Base-by-base conservation (phyloP, 2,329 filamentous ascomycete genomes). In the Pseudofabraea citricarpa region DNA sequence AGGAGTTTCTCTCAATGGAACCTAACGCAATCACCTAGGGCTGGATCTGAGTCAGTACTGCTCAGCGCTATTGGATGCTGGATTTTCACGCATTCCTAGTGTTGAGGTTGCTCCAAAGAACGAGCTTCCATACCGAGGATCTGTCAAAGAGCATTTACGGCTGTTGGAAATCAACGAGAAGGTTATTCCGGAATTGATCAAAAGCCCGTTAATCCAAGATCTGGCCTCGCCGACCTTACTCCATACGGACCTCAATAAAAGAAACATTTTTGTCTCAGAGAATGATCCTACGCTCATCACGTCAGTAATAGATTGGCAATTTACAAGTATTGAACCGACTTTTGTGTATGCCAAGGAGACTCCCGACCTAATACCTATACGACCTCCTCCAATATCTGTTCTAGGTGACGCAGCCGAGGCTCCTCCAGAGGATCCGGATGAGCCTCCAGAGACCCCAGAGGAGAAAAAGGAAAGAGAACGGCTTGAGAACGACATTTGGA, bases 241-340 rank as follows among this genome's bases (percentile, higher is more conserved):
- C 40, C 63, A 68, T 43, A 60, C 63, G 5, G 63, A 68, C 50
- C 45, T 67, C 27, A 57, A 67, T 47, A 64, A 60, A 54, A 55
- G 63, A 41, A 69, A 67, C 49, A 64, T 69, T 24, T 68, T 67
- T 42, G 58, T 68, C 27, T 64, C 59, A 12, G 55, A 60, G 41
- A 54, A 62, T 5, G 54, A 67, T 41, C 60, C n/a, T n/a, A n/a
- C n/a, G n/a, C n/a, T 55, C 16, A 52, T 68, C 4, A 59, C 62
- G 4, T 56, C 54, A 6, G 63, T 69, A 15, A 64, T 68, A n/a
- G 64, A 69, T 45, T 69, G 62, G 64, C 64, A 68, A 47, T 60
- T 57, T 2, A 44, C 57, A 35, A 62, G 59, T 47, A 56, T 67
- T 40, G 62, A 67, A 41, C 62, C 63, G 40, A 59, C 61, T 21